These are phyloP conservation scores for Fusarium sp. DNA, from an alignment of 2,329 filamentous ascomycete species.

Conservation along the genomic window DNA sequence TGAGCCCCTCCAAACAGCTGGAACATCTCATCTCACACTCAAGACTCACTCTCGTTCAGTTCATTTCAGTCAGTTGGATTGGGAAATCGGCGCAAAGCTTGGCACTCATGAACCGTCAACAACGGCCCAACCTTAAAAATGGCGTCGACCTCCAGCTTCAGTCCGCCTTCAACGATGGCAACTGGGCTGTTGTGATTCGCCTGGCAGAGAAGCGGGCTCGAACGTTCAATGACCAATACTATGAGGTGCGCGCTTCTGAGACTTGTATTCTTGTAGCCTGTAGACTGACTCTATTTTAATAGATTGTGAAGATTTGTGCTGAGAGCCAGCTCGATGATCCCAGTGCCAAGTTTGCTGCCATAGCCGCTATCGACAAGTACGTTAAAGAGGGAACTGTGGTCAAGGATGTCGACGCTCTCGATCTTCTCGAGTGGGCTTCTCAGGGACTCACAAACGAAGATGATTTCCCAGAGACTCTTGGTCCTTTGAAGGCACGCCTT, in stretches of 20 bases:
- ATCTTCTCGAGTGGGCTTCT: slow-evolving; percentile 71
- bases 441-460: slow-evolving; percentile 56
- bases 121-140: slow-evolving; percentile 61
- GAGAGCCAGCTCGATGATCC: slow-evolving; percentile 68
- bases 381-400: slow-evolving; percentile 63
- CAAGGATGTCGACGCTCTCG: slow-evolving; percentile 66
- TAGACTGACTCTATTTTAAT: slow-evolving; percentile 18
- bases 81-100: slow-evolving; percentile 22
- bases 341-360: slow-evolving; percentile 61
- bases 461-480: slow-evolving; percentile 65
- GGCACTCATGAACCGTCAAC: slow-evolving; percentile 54
- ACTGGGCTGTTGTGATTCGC: slow-evolving; percentile 67
- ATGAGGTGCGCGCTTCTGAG: slow-evolving; percentile 59
- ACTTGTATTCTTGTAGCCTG: not conserved
- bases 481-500: slow-evolving; percentile 64
- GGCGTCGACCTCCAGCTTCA: slow-evolving; percentile 70
- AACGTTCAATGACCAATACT: slow-evolving; percentile 68
- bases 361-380: slow-evolving; percentile 62
- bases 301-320: slow-evolving; percentile 66
- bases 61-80: slow-evolving; percentile 25
- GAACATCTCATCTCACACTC: slow-evolving; percentile 38
- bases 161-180: slow-evolving; percentile 68
- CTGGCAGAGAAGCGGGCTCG: slow-evolving; percentile 68
- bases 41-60: slow-evolving; percentile 28
- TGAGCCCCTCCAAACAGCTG: slow-evolving; percentile 42